Evolutionary conservation across 805 yeast genomes (phyloP).

Genomic region (Ascoidea rubescens): DNA sequence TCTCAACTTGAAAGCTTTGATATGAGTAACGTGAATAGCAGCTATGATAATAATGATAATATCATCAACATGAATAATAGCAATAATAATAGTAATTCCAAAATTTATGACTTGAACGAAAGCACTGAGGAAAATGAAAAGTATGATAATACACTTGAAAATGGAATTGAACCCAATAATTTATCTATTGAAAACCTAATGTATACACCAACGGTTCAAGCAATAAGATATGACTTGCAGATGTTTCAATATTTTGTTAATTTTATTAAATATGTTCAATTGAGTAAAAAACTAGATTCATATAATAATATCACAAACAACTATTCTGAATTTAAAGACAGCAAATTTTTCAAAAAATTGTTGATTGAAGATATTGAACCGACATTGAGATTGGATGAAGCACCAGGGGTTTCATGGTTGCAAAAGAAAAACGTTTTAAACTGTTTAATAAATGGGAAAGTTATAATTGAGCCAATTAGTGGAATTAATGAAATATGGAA

Average conservation of each 20-base stretch:
- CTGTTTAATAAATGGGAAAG: slow-evolving; percentile 66
- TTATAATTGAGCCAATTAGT: slow-evolving; percentile 74
- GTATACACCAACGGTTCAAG: slow-evolving; percentile 26
- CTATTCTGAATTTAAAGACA: slow-evolving; percentile 19
- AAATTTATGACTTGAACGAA: not conserved
- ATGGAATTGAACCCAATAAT: not conserved
- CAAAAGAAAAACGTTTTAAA: slow-evolving; percentile 47
- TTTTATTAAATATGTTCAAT: slow-evolving; percentile 17
- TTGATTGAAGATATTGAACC: slow-evolving; percentile 74
- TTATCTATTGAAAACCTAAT: slow-evolving; percentile 11
- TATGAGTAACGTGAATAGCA: slow-evolving; percentile 1
- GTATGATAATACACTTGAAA: not conserved
- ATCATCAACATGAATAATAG: no score
- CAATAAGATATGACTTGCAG: slow-evolving; percentile 27
- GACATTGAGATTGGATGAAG: slow-evolving; percentile 43
- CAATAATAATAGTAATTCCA: not conserved
- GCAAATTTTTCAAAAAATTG: slow-evolving; percentile 47
- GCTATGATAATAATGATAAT: not conserved
- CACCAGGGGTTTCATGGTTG: slow-evolving; percentile 52
- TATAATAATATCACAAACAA: not conserved
- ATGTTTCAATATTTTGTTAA: slow-evolving; percentile 24
- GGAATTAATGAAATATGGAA: slow-evolving; percentile 53
- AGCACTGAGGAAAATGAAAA: not conserved
- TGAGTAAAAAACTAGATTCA: not conserved
- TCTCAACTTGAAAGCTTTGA: slow-evolving; percentile 10